phyloP scores from a whole-genome alignment of 2,329 filamentous ascomycete genomes.

The Waltergamsia citrina region DNA sequence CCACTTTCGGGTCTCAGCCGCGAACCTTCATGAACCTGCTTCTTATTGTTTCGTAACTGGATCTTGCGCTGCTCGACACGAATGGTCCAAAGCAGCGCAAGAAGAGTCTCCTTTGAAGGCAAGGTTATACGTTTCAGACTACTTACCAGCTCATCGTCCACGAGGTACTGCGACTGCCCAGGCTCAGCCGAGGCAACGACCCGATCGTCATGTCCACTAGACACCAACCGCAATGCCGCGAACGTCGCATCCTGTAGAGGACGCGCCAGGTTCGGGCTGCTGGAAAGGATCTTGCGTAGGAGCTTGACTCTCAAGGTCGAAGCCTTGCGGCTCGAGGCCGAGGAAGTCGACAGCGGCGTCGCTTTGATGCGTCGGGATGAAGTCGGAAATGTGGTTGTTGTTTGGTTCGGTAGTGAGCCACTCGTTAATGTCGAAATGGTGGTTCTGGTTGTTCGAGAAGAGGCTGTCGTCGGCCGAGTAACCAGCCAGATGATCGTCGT shows the following conservation, averaged over 20 bases:
- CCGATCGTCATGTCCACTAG: constrained; percentile 43
- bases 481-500: constrained; percentile 58
- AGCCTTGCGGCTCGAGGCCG: constrained; percentile 34
- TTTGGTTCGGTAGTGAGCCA: constrained; percentile 45
- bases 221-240: constrained; percentile 62
- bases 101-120: constrained; percentile 36
- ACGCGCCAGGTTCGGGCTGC: constrained; percentile 68
- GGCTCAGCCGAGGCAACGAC: constrained; percentile 25
- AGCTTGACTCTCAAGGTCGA: constrained; percentile 51
- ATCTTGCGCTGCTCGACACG: constrained; percentile 31
- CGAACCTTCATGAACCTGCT: neutral
- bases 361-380: constrained; percentile 37
- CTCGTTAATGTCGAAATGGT: constrained; percentile 43
- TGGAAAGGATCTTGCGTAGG: constrained; percentile 58
- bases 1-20: constrained; percentile 11
- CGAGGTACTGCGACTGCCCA: constrained; percentile 9
- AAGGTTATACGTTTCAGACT: constrained; percentile 26
- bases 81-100: constrained; percentile 37
- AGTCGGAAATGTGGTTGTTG: constrained; percentile 31
- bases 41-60: no score
- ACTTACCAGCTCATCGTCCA: constrained; percentile 20
- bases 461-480: constrained; percentile 43
- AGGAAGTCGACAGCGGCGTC: constrained; percentile 42
- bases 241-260: constrained; percentile 65
- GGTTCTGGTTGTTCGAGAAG: constrained; percentile 30